These are phyloP conservation scores for Metschnikowia bowlesiae DNA, from an alignment of 805 yeast genomes.

Conservation along the genomic window DNA sequence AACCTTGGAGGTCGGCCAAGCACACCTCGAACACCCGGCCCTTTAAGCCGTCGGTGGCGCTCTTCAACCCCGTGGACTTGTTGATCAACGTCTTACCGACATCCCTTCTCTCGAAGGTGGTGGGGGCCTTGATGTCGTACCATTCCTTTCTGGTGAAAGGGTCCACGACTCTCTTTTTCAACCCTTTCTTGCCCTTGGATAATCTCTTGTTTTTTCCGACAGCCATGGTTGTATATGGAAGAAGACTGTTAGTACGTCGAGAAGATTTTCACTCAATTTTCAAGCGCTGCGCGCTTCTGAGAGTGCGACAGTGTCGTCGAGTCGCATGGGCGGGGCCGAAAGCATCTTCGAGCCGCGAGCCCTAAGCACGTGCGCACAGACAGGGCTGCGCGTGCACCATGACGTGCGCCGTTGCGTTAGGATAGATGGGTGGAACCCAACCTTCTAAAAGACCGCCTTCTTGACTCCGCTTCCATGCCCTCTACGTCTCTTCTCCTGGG, in stretches of 20 bases:
- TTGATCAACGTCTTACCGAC: slow-evolving; percentile 98
- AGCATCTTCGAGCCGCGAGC: slow-evolving; percentile 7
- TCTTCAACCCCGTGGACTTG: slow-evolving; percentile 97
- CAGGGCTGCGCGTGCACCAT: slow-evolving; percentile 3
- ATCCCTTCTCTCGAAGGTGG: slow-evolving; percentile 96
- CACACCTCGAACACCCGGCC: slow-evolving; percentile 96
- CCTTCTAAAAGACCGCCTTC: too few relatives aligned
- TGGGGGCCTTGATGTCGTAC: slow-evolving; percentile 98
- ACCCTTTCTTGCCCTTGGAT: slow-evolving; percentile 89
- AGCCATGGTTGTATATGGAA: slow-evolving; percentile 46
- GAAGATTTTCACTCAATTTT: slow-evolving; percentile 4
- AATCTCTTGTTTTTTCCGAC: slow-evolving; percentile 90
- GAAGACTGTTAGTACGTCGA: slow-evolving; percentile 8
- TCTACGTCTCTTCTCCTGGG: slow-evolving; percentile 5
- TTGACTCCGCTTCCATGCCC: too few relatives aligned
- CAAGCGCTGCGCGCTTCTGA: slow-evolving; percentile 4
- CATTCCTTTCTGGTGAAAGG: slow-evolving; percentile 99
- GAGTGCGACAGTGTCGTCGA: neutral
- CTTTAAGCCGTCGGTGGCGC: slow-evolving; percentile 96
- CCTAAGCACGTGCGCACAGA: slow-evolving; percentile 10
- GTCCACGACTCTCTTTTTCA: slow-evolving; percentile 98
- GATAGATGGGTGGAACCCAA: too few relatives aligned
- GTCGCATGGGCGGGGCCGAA: neutral
- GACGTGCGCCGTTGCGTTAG: too few relatives aligned
- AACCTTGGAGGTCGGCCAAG: slow-evolving; percentile 96